Conservation (phyloP, 768 basidiomycete genomes). For the Lactifluus hygrophoroides region DNA sequence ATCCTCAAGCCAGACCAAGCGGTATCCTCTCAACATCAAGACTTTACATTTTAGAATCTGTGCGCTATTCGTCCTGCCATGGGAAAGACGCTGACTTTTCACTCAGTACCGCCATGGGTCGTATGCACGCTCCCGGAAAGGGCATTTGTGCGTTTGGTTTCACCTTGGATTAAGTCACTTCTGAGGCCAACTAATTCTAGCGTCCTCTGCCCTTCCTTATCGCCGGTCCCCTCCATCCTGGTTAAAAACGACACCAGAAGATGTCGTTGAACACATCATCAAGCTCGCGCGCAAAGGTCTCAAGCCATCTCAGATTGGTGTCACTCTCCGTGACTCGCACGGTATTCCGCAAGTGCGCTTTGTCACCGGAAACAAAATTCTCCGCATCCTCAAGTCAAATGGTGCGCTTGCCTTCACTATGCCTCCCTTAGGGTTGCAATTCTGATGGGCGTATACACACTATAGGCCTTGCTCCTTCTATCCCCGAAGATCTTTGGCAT, state of each 20-base stretch:
- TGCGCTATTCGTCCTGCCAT: constrained; percentile 24
- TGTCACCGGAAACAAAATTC: constrained; percentile 99
- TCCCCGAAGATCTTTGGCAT: constrained; percentile 99
- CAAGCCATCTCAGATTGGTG: constrained; percentile 97
- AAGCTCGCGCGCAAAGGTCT: constrained; percentile 98
- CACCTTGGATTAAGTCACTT: background rate
- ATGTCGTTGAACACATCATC: constrained; percentile 92
- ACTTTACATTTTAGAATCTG: constrained; percentile 32
- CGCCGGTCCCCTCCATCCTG: constrained; percentile 89
- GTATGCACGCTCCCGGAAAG: constrained; percentile 99
- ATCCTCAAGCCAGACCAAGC: constrained; percentile 10
- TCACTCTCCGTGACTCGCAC: constrained; percentile 94
- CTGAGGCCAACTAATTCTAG: constrained; percentile 25
- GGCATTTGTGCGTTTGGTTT: constrained; percentile 78
- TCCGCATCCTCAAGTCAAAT: constrained; percentile 91
- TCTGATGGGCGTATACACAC: background rate
- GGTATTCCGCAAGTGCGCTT: constrained; percentile 97
- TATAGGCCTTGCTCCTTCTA: constrained; percentile 91
- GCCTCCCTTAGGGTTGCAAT: background rate
- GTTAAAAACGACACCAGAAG: constrained; percentile 94
- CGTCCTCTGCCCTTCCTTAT: constrained; percentile 97
- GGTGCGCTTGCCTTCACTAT: constrained; percentile 43
- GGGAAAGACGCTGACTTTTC: constrained; percentile 9
- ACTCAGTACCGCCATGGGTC: constrained; percentile 61
- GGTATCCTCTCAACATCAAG: constrained; percentile 36